These are phyloP conservation scores for Leishmania guyanensis DNA, from an alignment of 208 protist species.

Conservation along the genomic window DNA sequence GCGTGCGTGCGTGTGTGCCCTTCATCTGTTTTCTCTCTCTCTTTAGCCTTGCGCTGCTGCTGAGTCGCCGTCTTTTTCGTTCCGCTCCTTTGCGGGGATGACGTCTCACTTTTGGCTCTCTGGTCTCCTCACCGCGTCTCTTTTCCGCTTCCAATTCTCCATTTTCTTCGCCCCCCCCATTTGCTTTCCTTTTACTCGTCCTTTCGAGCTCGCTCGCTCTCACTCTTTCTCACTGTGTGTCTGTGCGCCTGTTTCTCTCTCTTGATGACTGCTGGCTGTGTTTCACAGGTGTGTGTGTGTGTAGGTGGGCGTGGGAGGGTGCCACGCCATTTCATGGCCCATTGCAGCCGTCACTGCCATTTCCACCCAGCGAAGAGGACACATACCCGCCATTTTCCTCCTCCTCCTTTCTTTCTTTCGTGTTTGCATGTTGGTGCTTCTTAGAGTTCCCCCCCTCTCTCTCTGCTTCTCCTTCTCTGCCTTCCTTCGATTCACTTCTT, in stretches of 20 bases:
- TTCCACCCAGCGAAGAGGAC: background rate
- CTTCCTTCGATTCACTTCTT: background rate
- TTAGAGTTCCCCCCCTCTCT: background rate
- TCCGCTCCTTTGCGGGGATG: no score
- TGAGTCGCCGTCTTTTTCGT: background rate
- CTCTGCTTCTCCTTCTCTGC: background rate
- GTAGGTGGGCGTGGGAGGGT: background rate
- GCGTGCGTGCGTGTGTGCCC: background rate
- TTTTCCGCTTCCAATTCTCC: background rate
- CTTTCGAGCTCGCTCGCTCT: no score
- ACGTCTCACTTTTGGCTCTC: background rate
- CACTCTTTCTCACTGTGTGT: background rate
- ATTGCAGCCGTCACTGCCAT: background rate
- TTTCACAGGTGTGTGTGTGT: background rate
- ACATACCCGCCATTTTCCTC: background rate
- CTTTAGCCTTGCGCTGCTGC: background rate
- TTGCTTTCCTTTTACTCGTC: conserved; percentile 17
- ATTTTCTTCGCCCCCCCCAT: background rate
- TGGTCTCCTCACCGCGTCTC: background rate
- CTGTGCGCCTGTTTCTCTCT: background rate
- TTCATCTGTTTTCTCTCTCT: background rate
- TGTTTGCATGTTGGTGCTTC: background rate
- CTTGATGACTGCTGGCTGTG: background rate
- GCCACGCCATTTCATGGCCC: background rate
- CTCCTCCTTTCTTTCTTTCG: background rate